phyloP scores from a whole-genome alignment of 257 asterid species.

The Leonotis leonurus region DNA sequence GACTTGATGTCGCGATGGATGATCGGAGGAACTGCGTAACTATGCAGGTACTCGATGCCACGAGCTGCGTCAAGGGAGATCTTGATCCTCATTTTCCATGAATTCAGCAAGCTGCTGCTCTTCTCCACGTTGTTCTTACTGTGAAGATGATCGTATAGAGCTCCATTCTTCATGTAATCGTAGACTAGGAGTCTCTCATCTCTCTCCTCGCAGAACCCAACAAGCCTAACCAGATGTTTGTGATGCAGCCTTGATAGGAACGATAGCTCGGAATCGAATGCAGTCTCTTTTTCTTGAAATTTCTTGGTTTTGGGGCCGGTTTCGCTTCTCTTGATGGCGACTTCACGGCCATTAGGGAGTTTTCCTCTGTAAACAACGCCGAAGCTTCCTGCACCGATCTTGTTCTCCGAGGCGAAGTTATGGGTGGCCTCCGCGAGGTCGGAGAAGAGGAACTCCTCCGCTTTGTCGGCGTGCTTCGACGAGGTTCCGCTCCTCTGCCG shows the following conservation, averaged over 20 bases:
- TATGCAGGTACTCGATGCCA: slow-evolving; percentile 86
- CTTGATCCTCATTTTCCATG: slow-evolving; percentile 87
- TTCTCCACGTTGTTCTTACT: slow-evolving; percentile 49
- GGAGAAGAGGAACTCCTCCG: slow-evolving; percentile 65
- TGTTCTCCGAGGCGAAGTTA: slow-evolving; percentile 53
- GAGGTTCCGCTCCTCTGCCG: slow-evolving; percentile 93
- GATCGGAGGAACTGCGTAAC: slow-evolving; percentile 90
- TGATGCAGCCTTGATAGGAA: slow-evolving; percentile 83
- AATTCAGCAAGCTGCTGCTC: slow-evolving; percentile 46
- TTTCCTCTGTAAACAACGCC: slow-evolving; percentile 84
- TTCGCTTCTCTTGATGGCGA: slow-evolving; percentile 85
- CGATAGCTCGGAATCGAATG: slow-evolving; percentile 75
- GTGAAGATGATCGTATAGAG: slow-evolving; percentile 78
- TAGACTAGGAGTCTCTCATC: slow-evolving; percentile 79
- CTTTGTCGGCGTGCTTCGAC: slow-evolving; percentile 66
- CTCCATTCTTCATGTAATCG: slow-evolving; percentile 92
- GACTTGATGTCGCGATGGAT: slow-evolving; percentile 92
- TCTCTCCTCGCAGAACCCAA: slow-evolving; percentile 80
- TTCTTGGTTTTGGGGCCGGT: slow-evolving; percentile 54
- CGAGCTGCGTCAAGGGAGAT: slow-evolving; percentile 83
- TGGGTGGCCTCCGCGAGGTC: slow-evolving; percentile 68
- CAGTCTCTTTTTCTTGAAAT: slow-evolving; percentile 83
- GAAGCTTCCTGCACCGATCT: slow-evolving; percentile 87
- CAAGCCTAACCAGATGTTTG: slow-evolving; percentile 78
- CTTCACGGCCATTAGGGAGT: slow-evolving; percentile 64